phyloP scores from a whole-genome alignment of 192 early-diverging fungal species.

The Backusella westeae region DNA sequence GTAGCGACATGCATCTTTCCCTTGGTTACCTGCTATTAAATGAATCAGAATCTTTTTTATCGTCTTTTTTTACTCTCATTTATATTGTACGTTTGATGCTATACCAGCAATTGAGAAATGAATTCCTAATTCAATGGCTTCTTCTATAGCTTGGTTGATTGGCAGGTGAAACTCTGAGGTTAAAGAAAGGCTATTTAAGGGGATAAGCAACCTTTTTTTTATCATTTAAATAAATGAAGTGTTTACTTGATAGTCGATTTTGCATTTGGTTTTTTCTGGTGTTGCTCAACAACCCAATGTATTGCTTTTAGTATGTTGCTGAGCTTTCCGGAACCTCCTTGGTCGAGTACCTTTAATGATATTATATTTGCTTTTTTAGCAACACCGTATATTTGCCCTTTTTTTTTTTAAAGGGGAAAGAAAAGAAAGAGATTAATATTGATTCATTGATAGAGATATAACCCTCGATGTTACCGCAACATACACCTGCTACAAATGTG shows the following conservation, averaged over 20 bases:
- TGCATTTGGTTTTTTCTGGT: not conserved
- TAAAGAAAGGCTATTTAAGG: constrained; percentile 25
- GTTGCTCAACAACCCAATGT: constrained; percentile 44
- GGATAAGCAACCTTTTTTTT: not conserved
- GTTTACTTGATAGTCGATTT: not conserved
- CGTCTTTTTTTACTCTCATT: not conserved
- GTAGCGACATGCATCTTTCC: constrained; percentile 46
- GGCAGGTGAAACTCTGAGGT: constrained; percentile 40
- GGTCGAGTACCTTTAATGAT: constrained; percentile 48
- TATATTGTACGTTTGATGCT: not conserved
- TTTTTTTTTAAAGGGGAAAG: not conserved
- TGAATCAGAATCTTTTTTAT: not conserved
- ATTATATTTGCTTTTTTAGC: constrained; percentile 51
- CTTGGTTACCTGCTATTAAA: constrained; percentile 47
- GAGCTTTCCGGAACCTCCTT: constrained; percentile 38
- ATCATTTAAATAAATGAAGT: not conserved
- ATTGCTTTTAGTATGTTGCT: constrained; percentile 45
- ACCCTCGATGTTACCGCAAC: constrained; percentile 27
- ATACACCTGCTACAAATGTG: constrained; percentile 52
- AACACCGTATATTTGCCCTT: constrained; percentile 43
- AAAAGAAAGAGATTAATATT: not conserved
- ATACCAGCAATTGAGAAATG: constrained; percentile 44
- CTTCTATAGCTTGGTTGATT: constrained; percentile 40
- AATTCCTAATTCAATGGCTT: constrained; percentile 42
- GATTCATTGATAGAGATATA: not conserved